Base-by-base conservation (phyloP, 2,329 filamentous ascomycete genomes). In the Cephalotrichum gorgonifer region DNA sequence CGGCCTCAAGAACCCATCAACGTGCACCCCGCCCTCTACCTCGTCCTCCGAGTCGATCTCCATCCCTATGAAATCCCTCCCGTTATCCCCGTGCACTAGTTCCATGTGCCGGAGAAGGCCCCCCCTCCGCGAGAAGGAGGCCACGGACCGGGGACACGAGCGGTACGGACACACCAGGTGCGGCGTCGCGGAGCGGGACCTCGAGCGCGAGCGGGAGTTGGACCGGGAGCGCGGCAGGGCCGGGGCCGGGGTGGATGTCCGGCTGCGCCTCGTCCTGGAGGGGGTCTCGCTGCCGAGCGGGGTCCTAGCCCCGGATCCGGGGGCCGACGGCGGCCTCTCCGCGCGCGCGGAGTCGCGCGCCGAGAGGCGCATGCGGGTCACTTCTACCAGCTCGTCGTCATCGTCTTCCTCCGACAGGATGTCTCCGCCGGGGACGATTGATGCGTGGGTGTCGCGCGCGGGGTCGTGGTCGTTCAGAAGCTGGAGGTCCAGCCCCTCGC, bases 401-500 rank as follows among this genome's bases (percentile, higher is more conserved):
- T 51, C 43, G 23, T 43, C 41, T 7, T 47, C 46, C 12, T 43
- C 35, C 3, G 9, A 25, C 5, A 27, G 51, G 49, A 6, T 61
- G 14, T 41, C 17, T 7, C 33, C 5, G 41, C 35, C 23, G 3
- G 47, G 31, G 4, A 38, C 8, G 39, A 41, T 23, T n/a, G 50
- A 25, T 1, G 28, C 28, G 9, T 33, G 17, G 15, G 42, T 41
- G 39, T 47, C 42, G 3, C 26, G 20, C 3, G 22, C 26, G 6
- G 44, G 25, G 20, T 39, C 22, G 2, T 48, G 48, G 43, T 70
- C 67, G 47, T 60, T 57, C n/a, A 88, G 65, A 0, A 71, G 78
- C 23, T 75, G 72, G 50, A 89, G 73, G 2, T 70, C 66, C 77
- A 93, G 88, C 23, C 75, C 70, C 64, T 93, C 78, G 0, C 75